Conservation (phyloP, 176 grass and related monocot genomes). For the Phoenix roebelenii region DNA sequence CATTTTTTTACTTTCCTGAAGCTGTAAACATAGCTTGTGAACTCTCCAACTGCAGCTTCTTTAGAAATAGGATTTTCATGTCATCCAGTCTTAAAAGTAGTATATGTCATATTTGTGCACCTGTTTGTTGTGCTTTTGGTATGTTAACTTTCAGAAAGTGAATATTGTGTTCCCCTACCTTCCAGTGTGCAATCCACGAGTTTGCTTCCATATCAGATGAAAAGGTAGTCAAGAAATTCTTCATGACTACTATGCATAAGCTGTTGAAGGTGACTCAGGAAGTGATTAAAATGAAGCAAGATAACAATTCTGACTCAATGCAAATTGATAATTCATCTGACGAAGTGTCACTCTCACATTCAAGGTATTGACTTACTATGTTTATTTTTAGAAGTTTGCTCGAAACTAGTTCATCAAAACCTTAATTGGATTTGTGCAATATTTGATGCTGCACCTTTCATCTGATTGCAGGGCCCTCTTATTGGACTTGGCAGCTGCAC, state of each 20-base stretch:
- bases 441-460: neutral
- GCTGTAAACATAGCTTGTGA: no score
- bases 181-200: constrained; percentile 64
- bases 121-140: neutral
- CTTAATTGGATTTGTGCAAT: no score
- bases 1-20: no score
- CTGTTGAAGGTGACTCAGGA: constrained; percentile 59
- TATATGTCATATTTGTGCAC: no score
- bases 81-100: no score
- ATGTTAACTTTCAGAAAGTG: neutral
- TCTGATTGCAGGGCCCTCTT: constrained; percentile 59
- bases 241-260: constrained; percentile 50
- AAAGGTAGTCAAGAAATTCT: constrained; percentile 51
- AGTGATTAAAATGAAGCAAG: constrained; percentile 56
- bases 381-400: neutral
- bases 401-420: no score
- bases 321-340: constrained; percentile 37
- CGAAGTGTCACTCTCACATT: constrained; percentile 11
- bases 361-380: neutral
- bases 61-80: no score
- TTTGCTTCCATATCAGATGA: constrained; percentile 81
- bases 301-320: constrained; percentile 38
- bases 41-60: no score
- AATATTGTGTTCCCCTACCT: constrained; percentile 17
- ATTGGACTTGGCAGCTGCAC: constrained; percentile 73